phyloP scores from a whole-genome alignment of 2,329 filamentous ascomycete genomes.

The Stagonosporopsis rhizophila region DNA sequence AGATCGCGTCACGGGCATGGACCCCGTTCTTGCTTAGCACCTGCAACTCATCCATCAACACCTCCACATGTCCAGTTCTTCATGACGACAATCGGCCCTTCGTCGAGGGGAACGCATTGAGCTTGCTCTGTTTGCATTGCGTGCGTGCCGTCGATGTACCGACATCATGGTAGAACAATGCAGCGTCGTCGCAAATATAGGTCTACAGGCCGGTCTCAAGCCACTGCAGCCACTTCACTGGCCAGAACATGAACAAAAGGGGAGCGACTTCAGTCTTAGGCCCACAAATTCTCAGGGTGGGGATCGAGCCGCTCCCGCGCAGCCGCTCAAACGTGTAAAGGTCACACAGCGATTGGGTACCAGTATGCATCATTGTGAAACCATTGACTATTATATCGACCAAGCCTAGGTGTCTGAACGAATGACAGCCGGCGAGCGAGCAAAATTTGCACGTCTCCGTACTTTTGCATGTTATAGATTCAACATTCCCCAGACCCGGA shows the following conservation, averaged over 20 bases:
- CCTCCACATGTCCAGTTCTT: slow-evolving; percentile 5
- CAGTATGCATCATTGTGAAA: slow-evolving; percentile 6
- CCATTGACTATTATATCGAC: slow-evolving; percentile 2
- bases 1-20: neutral
- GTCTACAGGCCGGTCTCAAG: slow-evolving; percentile 1
- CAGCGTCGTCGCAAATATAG: slow-evolving; percentile 11
- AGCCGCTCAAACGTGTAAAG: slow-evolving; percentile 8
- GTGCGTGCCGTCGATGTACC: neutral
- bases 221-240: slow-evolving; percentile 3
- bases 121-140: neutral
- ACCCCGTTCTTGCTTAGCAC: slow-evolving; percentile 5
- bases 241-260: slow-evolving; percentile 4
- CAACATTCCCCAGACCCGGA: neutral
- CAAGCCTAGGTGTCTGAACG: neutral
- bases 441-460: slow-evolving; percentile 15
- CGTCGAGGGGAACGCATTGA: neutral
- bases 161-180: neutral
- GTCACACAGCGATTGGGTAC: slow-evolving; percentile 11
- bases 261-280: slow-evolving; percentile 1
- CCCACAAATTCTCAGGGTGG: slow-evolving; percentile 8
- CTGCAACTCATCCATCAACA: slow-evolving; percentile 7
- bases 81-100: slow-evolving; percentile 8
- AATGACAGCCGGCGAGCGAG: slow-evolving; percentile 7
- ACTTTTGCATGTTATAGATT: slow-evolving; percentile 3
- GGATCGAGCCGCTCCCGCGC: slow-evolving; percentile 17